These are phyloP conservation scores for Hortiboletus campestris DNA, from an alignment of 768 basidiomycete genomes.

Conservation along the genomic window DNA sequence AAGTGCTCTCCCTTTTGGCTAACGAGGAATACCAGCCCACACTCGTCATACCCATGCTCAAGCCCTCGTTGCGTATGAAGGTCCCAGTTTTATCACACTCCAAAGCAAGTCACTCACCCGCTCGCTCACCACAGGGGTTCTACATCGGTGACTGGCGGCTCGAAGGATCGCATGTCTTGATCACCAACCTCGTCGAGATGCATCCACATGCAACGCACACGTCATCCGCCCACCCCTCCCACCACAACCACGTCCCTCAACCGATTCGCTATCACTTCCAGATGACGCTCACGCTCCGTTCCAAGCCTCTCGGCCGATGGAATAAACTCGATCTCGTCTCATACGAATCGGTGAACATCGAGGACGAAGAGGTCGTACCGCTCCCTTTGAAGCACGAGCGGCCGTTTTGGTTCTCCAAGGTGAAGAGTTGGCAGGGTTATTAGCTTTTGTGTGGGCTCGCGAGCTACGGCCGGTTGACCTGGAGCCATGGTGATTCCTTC, in stretches of 20 bases:
- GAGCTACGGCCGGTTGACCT: not conserved
- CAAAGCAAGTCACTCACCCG: not conserved
- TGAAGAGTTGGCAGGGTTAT: slow-evolving; percentile 56
- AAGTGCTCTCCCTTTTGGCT: slow-evolving; percentile 79
- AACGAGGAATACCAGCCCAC: slow-evolving; percentile 75
- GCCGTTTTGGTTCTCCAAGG: slow-evolving; percentile 94
- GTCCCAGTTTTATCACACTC: slow-evolving; percentile 31
- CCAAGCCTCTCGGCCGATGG: slow-evolving; percentile 76
- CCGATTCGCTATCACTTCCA: slow-evolving; percentile 60
- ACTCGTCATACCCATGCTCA: slow-evolving; percentile 72
- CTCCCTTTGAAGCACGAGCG: slow-evolving; percentile 79
- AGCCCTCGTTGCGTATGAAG: slow-evolving; percentile 77
- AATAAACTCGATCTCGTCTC: slow-evolving; percentile 73
- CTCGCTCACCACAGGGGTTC: slow-evolving; percentile 52
- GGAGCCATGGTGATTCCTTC: too few relatives aligned
- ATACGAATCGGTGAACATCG: slow-evolving; percentile 76
- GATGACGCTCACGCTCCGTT: slow-evolving; percentile 69
- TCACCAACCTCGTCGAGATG: slow-evolving; percentile 64
- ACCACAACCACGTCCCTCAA: slow-evolving; percentile 11
- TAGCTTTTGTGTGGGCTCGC: slow-evolving; percentile 1
- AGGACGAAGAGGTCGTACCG: slow-evolving; percentile 67
- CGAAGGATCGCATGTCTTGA: slow-evolving; percentile 54
- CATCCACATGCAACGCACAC: slow-evolving; percentile 4
- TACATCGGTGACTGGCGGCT: slow-evolving; percentile 72
- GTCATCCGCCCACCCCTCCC: slow-evolving; percentile 5